Conservation (phyloP, 208 protist species). For the Acanthamoeba sp. region DNA sequence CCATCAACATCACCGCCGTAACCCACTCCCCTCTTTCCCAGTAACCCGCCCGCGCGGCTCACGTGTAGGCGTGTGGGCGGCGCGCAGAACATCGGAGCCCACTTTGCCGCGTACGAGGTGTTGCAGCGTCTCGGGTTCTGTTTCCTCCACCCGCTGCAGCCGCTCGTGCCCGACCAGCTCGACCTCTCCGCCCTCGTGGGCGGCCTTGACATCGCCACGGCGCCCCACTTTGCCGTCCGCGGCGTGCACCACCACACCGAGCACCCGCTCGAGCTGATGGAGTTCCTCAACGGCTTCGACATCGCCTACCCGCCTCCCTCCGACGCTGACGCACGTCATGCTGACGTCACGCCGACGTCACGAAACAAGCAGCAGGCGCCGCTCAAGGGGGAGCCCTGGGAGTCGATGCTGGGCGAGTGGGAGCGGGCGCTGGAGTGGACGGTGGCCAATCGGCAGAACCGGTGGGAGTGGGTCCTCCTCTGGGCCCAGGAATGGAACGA, state of each 20-base stretch:
- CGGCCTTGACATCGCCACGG: neutral
- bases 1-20: neutral
- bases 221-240: conserved; percentile 39
- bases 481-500: conserved; percentile 36
- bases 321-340: neutral
- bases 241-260: conserved; percentile 72
- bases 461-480: conserved; percentile 76
- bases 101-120: conserved; percentile 60
- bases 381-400: neutral
- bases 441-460: conserved; percentile 74
- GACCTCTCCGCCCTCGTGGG: neutral
- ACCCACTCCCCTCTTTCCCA: neutral
- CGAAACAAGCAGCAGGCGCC: neutral
- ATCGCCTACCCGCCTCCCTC: neutral
- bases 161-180: neutral
- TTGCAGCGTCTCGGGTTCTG: conserved; percentile 69
- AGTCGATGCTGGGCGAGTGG: conserved; percentile 35
- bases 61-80: neutral
- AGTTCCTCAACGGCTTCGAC: conserved; percentile 76
- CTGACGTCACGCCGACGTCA: no score
- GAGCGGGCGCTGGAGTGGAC: neutral
- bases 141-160: conserved; percentile 74
- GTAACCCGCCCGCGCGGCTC: neutral
- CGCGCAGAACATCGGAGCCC: conserved; percentile 45
- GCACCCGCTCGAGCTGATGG: conserved; percentile 76